These are phyloP conservation scores for Venturia oleaginea DNA, from an alignment of 2,329 filamentous ascomycete species.

Conservation along the genomic window DNA sequence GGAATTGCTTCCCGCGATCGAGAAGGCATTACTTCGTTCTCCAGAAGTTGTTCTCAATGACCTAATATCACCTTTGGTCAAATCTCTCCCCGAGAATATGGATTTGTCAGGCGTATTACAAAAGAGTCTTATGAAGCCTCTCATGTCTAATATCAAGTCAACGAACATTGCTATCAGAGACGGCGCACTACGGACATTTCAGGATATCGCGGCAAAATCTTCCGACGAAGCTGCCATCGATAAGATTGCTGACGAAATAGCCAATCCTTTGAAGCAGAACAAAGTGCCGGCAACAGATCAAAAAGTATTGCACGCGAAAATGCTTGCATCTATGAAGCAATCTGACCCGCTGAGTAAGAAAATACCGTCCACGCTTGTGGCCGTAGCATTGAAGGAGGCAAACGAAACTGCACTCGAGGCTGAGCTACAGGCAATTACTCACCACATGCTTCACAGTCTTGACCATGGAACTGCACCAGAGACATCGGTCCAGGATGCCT, in stretches of 20 bases:
- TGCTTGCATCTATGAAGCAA: conserved; percentile 57
- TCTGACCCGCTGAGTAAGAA: conserved; percentile 56
- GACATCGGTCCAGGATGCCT: conserved; percentile 58
- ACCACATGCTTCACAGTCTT: conserved; percentile 55
- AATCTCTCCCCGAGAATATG: conserved; percentile 57
- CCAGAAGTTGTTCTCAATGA: conserved; percentile 83
- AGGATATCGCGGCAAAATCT: conserved; percentile 55
- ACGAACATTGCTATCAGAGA: conserved; percentile 70
- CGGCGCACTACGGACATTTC: conserved; percentile 68
- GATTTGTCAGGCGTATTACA: conserved; percentile 71
- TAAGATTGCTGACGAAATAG: conserved; percentile 67
- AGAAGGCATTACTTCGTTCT: conserved; percentile 80
- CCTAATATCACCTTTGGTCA: conserved; percentile 63
- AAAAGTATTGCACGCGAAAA: conserved; percentile 70
- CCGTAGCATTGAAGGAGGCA: conserved; percentile 70
- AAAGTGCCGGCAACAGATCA: conserved; percentile 83
- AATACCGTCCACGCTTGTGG: conserved; percentile 56
- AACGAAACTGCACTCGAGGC: conserved; percentile 75
- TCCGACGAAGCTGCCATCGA: conserved; percentile 50
- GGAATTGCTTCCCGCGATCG: conserved; percentile 69
- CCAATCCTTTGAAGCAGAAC: conserved; percentile 68
- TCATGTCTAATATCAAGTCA: conserved; percentile 86
- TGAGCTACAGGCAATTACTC: conserved; percentile 63
- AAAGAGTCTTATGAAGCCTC: conserved; percentile 68
- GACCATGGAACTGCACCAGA: conserved; percentile 52